A percentile compares a stretch with the other conserved stretches of the same genome.
Evolutionary conservation across 2,329 filamentous ascomycete genomes (phyloP).

Genomic region (Aspergillus bombycis): DNA sequence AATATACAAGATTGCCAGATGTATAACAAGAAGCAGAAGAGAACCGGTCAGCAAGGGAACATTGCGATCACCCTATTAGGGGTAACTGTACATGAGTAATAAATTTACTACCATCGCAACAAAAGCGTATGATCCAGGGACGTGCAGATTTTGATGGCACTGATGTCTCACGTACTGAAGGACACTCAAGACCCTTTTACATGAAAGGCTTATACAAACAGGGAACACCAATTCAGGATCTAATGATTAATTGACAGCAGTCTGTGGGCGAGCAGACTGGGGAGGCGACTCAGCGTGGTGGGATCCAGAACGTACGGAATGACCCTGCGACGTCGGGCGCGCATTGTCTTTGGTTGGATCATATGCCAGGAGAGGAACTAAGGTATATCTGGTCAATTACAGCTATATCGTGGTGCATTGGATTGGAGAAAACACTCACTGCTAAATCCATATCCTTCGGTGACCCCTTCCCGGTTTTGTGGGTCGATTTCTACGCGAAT

Average conservation of each 20-base stretch:
- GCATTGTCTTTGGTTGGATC: conserved; percentile 13
- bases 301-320: conserved; percentile 18
- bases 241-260: conserved; percentile 12
- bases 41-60: not conserved
- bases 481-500: conserved; percentile 53
- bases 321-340: conserved; percentile 19
- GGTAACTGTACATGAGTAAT: not conserved
- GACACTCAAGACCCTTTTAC: not conserved
- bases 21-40: not conserved
- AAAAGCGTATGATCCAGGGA: not conserved
- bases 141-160: not conserved
- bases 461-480: conserved; percentile 42
- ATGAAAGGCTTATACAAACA: not conserved
- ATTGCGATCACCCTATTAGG: not conserved
- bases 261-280: conserved; percentile 20
- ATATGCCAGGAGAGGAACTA: conserved; percentile 26
- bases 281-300: conserved; percentile 15
- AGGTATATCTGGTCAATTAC: conserved; percentile 8
- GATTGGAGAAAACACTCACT: conserved; percentile 39
- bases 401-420: not conserved
- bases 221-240: not conserved
- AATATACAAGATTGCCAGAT: not conserved
- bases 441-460: conserved; percentile 53
- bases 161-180: not conserved
- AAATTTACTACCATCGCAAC: not conserved